Evolutionary conservation across 345 rosid species (phyloP).

Genomic region (Salix koriyanagi): DNA sequence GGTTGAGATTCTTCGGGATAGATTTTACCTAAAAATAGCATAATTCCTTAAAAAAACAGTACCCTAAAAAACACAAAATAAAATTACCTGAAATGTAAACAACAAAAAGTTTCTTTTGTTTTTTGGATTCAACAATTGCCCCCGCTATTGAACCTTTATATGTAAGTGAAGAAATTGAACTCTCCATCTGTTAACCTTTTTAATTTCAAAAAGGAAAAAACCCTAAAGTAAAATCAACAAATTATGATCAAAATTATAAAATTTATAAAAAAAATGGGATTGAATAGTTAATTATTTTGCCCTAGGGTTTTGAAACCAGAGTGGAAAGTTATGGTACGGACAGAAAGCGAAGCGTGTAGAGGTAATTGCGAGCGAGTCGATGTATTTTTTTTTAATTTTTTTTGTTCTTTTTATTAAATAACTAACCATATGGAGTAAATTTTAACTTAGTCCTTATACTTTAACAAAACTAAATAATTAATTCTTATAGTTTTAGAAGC

Average conservation of each 20-base stretch:
- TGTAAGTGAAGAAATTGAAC: slow-evolving; percentile 43
- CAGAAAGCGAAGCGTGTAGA: neutral
- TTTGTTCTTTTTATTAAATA: no score
- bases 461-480: no score
- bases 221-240: neutral
- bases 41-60: neutral
- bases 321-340: neutral
- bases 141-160: slow-evolving; percentile 67
- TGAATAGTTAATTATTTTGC: neutral
- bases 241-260: neutral
- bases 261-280: neutral
- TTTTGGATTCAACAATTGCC: slow-evolving; percentile 66
- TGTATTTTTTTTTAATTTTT: neutral
- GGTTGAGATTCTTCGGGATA: neutral
- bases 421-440: neutral
- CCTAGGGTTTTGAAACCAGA: neutral
- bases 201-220: neutral
- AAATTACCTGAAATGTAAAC: slow-evolving; percentile 73
- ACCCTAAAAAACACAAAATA: neutral
- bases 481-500: no score
- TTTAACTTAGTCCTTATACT: no score
- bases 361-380: neutral
- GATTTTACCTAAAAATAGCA: neutral
- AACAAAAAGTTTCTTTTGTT: slow-evolving; percentile 73
- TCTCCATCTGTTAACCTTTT: slow-evolving; percentile 49